Percentiles rank a stretch among this genome's conserved stretches.
Conservation (phyloP, 1,284 basidiomycete genomes). For the Cryptococcus amylolentus region DNA sequence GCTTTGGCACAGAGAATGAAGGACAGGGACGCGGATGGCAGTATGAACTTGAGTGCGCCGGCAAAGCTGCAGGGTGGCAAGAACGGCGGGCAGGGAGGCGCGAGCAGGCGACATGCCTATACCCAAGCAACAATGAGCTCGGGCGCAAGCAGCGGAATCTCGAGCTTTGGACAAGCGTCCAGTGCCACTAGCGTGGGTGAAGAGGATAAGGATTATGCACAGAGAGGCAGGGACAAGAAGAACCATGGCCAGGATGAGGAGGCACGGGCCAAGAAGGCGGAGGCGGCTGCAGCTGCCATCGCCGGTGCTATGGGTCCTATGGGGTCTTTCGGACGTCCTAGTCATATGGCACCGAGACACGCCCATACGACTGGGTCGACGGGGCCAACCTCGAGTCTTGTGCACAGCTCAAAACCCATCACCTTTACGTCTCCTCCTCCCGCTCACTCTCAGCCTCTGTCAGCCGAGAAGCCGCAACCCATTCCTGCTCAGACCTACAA, state of each 20-base stretch:
- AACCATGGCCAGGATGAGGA: constrained; percentile 3
- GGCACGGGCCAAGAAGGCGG: constrained; percentile 20
- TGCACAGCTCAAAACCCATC: neutral
- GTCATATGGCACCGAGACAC: neutral
- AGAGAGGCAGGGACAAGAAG: neutral
- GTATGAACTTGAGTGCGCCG: constrained; percentile 42
- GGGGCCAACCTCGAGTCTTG: neutral
- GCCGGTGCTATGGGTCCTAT: constrained; percentile 29
- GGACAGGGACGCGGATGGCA: constrained; percentile 36
- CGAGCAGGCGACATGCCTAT: neutral
- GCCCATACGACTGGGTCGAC: neutral
- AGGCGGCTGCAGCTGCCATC: constrained; percentile 32
- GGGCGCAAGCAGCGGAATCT: constrained; percentile 7
- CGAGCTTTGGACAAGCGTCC: constrained; percentile 23
- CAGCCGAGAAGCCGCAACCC: neutral
- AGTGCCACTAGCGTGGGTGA: constrained; percentile 27
- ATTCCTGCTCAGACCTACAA: neutral
- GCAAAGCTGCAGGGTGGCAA: constrained; percentile 42
- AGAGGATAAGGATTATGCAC: constrained; percentile 26
- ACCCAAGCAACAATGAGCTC: constrained; percentile 18
- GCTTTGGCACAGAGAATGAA: constrained; percentile 43
- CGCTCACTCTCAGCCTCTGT: neutral
- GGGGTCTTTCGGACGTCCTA: constrained; percentile 32
- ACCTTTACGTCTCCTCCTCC: neutral
- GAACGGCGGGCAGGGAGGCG: constrained; percentile 5